Evolutionary conservation across 176 grass and related monocot species (phyloP), one percentile per base, ranked within the genome.

Genomic region (Cenchrus purpureus): DNA sequence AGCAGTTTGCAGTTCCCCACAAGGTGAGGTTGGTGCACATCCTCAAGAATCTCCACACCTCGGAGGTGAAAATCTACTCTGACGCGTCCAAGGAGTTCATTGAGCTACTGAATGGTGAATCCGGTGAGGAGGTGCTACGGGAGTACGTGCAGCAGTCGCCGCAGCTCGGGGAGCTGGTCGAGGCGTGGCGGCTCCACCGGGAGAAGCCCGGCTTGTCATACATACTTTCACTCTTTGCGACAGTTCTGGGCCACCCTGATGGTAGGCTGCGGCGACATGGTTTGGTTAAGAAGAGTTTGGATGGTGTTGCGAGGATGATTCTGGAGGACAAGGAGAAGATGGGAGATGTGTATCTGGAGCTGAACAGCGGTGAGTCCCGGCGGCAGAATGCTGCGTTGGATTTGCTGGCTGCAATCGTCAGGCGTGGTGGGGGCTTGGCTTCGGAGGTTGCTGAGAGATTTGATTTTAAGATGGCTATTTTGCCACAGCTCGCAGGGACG

Each of bases 21-120:
- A 92, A 90, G 54, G 69, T 87, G 55, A 95, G 92, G 87, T 56
- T 95, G 61, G 81, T 93, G 25, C 65, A 92, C 69, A 93, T 95
- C 37, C 76, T 98, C 0, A 98, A 92, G 81, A 98, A 95, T 16
- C 74, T 98, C 14, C 92, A 98, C 71, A 95, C 91, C 4, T 74
- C 89, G 32, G 95, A 98, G 87, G 79, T 98, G 73, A 98, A 95
- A 83, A 98, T 98, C 65, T 98, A 98, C 64, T 91, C 91, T 0
- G 87, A 95, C 17, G 90, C 92, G 0, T 93, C 95, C 7, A 88
- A 81, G 86, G 92, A 98, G 84, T 90, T 95, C 78, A 89, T 92
- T 28, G 19, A 56, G 56, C 77, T 94, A 25, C 49, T 97, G 75
- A 84, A 84, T 3, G 88, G 90, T 0, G 88, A 84, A 52, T 71